These are phyloP conservation scores for Neonectria neomacrospora DNA, from an alignment of 2,329 filamentous ascomycete genomes.

Conservation along the genomic window DNA sequence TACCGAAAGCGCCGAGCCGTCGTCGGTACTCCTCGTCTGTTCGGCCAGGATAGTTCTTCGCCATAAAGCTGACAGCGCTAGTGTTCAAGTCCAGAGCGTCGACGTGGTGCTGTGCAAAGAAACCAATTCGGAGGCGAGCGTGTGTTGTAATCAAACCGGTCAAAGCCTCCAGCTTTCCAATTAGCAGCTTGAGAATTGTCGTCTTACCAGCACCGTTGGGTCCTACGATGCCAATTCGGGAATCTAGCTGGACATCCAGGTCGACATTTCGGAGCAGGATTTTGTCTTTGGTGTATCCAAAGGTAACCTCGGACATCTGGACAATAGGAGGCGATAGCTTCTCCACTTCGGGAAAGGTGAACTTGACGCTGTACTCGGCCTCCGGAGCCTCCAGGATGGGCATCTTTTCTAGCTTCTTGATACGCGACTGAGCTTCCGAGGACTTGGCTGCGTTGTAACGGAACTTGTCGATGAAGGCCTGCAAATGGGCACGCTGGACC, in stretches of 20 bases:
- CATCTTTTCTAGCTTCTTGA: conserved; percentile 99
- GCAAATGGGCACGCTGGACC: conserved; percentile 90
- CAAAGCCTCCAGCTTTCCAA: conserved; percentile 81
- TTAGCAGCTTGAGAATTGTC: conserved; percentile 97
- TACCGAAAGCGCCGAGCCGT: conserved; percentile 89
- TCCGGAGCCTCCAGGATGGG: conserved; percentile 90
- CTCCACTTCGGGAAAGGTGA: conserved; percentile 97
- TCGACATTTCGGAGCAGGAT: conserved; percentile 87
- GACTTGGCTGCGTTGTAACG: conserved; percentile 99
- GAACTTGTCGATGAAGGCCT: conserved; percentile 99
- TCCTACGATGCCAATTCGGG: conserved; percentile 97
- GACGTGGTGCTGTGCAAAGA: conserved; percentile 98
- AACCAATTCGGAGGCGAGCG: conserved; percentile 88
- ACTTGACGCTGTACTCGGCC: conserved; percentile 94
- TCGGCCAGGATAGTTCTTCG: conserved; percentile 87
- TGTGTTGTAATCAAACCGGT: conserved; percentile 88
- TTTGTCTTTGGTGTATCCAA: conserved; percentile 86
- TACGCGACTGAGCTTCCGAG: conserved; percentile 96
- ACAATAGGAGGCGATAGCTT: conserved; percentile 98
- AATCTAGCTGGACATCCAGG: conserved; percentile 96
- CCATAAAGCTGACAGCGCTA: conserved; percentile 96
- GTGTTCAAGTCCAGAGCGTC: conserved; percentile 91
- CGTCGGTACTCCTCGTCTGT: conserved; percentile 97
- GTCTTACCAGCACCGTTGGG: conserved; percentile 99
- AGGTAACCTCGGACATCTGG: conserved; percentile 92